Base-by-base conservation (phyloP, 2,329 filamentous ascomycete genomes). In the Cyphellophora attinorum region DNA sequence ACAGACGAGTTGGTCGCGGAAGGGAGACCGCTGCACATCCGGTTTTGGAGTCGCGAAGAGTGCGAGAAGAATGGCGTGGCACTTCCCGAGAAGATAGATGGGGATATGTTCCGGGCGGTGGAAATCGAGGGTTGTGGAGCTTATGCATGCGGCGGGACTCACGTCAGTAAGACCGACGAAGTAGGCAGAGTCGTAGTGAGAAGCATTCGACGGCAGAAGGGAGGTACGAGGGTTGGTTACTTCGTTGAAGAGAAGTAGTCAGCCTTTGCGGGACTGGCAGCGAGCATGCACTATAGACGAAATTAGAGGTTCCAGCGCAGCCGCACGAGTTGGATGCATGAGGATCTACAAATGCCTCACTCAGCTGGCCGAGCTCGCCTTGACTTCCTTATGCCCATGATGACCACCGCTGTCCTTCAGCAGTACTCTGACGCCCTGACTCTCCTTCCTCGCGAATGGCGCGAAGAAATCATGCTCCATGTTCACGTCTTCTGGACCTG, bases 71-170 rank as follows among this genome's bases (percentile, higher is more conserved):
- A 70, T 2, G 70, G 70, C 0, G 48, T 78, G 23, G 70, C 78
- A 29, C 69, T 74, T 12, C 71, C 72, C 0, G 11, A 11, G 8
- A 19, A 34, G n/a, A 37, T 17, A 5, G 65, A 76, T 39, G 55
- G 57, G 19, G 57, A 49, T 35, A 31, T 59, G 25, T 49, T 61
- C 19, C 64, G 81, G 6, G 76, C 84, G 0, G 79, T 85, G 15
- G 70, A 74, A 39, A 81, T 85, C 40, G 70, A 74, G 1, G 79
- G 79, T 0, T 70, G 72, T 1, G 81, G 79, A 46, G 70, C 70
- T 16, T 85, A 85, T 60, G 79, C 81, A 1, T 85, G 81, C 54
- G 81, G 81, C 5, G 81, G 81, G 0, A 85, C 81, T 16, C 81
- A 85, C 61, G 79, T 85, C 3, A 61, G 69, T 18, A 68, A 59